Evolutionary conservation across 352 stramenopile species (phyloP).

Genomic region (Detonula confervacea): DNA sequence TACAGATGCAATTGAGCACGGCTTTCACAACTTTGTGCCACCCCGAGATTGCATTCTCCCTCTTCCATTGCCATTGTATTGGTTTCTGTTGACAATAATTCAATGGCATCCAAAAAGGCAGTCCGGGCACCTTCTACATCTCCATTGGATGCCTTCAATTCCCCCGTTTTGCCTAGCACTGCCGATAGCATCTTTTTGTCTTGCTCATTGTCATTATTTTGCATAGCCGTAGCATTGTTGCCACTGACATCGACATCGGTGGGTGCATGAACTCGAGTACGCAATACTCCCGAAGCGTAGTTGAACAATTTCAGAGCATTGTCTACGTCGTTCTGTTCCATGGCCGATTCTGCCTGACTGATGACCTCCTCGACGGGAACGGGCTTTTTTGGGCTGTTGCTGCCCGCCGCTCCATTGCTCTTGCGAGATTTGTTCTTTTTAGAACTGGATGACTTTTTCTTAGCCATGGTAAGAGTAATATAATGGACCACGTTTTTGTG

Average conservation of each 20-base stretch:
- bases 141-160: conserved; percentile 70
- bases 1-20: conserved; percentile 71
- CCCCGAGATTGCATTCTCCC: conserved; percentile 23
- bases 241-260: not conserved
- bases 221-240: not conserved
- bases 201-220: conserved; percentile 21
- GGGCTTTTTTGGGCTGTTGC: conserved; percentile 27
- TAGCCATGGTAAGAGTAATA: no score
- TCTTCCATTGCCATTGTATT: conserved; percentile 10
- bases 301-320: conserved; percentile 53
- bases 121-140: conserved; percentile 66
- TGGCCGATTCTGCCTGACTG: conserved; percentile 55
- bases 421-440: conserved; percentile 53
- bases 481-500: no score
- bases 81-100: conserved; percentile 38
- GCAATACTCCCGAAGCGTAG: conserved; percentile 40
- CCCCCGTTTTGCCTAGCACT: conserved; percentile 74
- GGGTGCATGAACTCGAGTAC: conserved; percentile 25
- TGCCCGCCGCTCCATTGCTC: conserved; percentile 18
- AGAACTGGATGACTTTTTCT: conserved; percentile 39
- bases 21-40: conserved; percentile 56
- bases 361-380: conserved; percentile 59
- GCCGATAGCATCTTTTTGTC: conserved; percentile 48
- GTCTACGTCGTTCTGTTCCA: conserved; percentile 62
- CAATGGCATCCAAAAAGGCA: conserved; percentile 73